Evolutionary conservation across 306 rosid genomes (phyloP).

Genomic region (Vicia sativa): DNA sequence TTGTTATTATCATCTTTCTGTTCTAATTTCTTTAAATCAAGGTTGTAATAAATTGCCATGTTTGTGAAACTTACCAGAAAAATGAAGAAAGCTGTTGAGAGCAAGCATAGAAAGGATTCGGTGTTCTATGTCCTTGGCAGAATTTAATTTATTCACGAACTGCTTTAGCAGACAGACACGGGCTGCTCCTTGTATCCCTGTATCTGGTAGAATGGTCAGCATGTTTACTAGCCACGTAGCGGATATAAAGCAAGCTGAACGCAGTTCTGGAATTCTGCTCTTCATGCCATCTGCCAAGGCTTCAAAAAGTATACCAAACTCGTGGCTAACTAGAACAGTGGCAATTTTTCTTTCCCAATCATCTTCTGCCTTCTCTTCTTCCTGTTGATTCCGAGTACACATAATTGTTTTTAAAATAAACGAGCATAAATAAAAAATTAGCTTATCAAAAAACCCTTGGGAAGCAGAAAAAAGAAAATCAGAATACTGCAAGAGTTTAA

Average conservation of each 20-base stretch:
- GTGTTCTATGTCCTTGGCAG: constrained; percentile 65
- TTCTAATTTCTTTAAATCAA: constrained; percentile 11
- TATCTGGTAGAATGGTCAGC: constrained; percentile 81
- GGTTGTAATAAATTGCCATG: constrained; percentile 12
- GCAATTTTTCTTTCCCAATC: constrained; percentile 93
- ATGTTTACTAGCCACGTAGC: constrained; percentile 86
- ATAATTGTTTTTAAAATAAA: background rate
- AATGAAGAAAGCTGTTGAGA: constrained; percentile 67
- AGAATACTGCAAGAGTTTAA: constrained; percentile 21
- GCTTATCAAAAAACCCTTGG: constrained; percentile 18
- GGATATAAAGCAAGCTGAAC: constrained; percentile 69
- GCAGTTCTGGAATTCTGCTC: constrained; percentile 63
- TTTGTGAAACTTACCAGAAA: constrained; percentile 60
- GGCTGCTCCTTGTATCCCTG: constrained; percentile 82
- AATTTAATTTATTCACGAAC: constrained; percentile 65
- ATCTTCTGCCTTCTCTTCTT: constrained; percentile 76
- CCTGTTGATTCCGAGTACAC: constrained; percentile 49
- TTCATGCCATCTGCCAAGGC: constrained; percentile 85
- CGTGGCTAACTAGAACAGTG: constrained; percentile 74
- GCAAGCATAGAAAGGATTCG: constrained; percentile 87
- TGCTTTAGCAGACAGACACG: constrained; percentile 72
- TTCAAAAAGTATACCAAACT: constrained; percentile 85
- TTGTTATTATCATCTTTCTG: background rate
- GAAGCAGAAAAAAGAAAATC: constrained; percentile 31
- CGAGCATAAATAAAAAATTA: constrained; percentile 1